Evolutionary conservation across 495 filamentous ascomycete genomes (phyloP), one percentile per base, ranked within the genome.

Genomic region (Hyaloscypha hepaticicola): DNA sequence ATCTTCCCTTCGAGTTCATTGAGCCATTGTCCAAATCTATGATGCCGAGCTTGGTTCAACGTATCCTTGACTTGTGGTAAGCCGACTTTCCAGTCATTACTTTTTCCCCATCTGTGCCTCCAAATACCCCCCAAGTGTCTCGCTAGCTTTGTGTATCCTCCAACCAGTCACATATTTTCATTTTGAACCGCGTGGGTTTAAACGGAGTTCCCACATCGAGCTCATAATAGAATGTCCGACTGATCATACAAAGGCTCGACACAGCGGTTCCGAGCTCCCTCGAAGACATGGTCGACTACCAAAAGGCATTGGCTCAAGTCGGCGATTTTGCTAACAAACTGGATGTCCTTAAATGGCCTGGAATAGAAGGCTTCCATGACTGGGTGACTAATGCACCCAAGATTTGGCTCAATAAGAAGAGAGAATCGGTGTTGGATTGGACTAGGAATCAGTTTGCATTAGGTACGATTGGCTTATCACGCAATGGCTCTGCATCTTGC

Each of bases 361-460:
- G 90, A 22, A 82, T 89, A 25, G 82, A 85, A 62, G 83, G 87
- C 22, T 74, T 98, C 60, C 79, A 85, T 11, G 87, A 91, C 48
- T 99, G 95, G 95, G 85, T 89, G 0, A 85, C 88, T 31, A 85
- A 86, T 55, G 89, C 88, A 7, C 89, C 94, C 5, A 83, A 84
- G 25, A 82, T 92, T 14, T 99, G 95, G 95, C 80, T 97, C 24
- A 83, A 86, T n/a, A 93, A 90, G 72, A 87, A 90, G 63, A 87
- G 87, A 62, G 92, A 95, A 67, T 82, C 82, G 48, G 87, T 89
- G 3, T 77, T 99, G 33, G 87, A 92, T 67, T 80, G 81, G 24
- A 85, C 95, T 6, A 85, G 93, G 55, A 83, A 79, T 58, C 82
- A 90, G 26, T 77, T 96, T 28, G 78, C 86, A 55, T 73, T 73